These are phyloP conservation scores for Penicillium herquei DNA, from an alignment of 495 filamentous ascomycete genomes.

Conservation along the genomic window DNA sequence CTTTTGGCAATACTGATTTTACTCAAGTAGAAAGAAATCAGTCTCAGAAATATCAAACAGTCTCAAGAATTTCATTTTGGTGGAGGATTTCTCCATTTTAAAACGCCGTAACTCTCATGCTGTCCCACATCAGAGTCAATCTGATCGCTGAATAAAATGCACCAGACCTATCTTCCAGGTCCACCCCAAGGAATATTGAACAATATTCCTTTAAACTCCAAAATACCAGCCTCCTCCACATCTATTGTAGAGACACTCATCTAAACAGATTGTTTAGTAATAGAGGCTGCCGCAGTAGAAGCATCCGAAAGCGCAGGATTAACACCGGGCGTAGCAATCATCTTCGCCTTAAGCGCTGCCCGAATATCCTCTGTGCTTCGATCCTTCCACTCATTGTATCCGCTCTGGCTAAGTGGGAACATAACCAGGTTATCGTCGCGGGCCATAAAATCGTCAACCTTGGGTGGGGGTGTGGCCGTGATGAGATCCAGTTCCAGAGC, in stretches of 20 bases:
- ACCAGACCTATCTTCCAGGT: neutral
- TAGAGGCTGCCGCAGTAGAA: slow-evolving; percentile 20
- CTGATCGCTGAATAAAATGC: slow-evolving; percentile 16
- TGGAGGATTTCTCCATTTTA: neutral
- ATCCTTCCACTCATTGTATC: slow-evolving; percentile 59
- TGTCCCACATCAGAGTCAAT: slow-evolving; percentile 20
- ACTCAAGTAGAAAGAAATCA: neutral
- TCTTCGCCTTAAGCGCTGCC: slow-evolving; percentile 49
- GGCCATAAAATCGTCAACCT: slow-evolving; percentile 55
- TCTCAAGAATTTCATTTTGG: neutral
- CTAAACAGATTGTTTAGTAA: slow-evolving; percentile 28
- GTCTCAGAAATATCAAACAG: slow-evolving; percentile 3
- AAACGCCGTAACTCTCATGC: slow-evolving; percentile 35
- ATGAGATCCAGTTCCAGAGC: slow-evolving; percentile 72
- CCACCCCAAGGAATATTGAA: neutral
- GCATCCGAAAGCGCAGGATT: slow-evolving; percentile 22
- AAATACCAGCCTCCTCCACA: too few relatives aligned
- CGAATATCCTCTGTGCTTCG: slow-evolving; percentile 61
- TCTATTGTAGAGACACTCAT: neutral
- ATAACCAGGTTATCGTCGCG: slow-evolving; percentile 62
- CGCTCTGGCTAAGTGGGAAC: slow-evolving; percentile 61
- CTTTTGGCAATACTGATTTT: too few relatives aligned
- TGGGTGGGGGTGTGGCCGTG: slow-evolving; percentile 55
- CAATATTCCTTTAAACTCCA: neutral
- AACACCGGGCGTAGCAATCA: slow-evolving; percentile 25